Evolutionary conservation across 1,284 basidiomycete species (phyloP), one percentile per base, ranked within the genome.

Genomic region (Ceratobasidium sp.): DNA sequence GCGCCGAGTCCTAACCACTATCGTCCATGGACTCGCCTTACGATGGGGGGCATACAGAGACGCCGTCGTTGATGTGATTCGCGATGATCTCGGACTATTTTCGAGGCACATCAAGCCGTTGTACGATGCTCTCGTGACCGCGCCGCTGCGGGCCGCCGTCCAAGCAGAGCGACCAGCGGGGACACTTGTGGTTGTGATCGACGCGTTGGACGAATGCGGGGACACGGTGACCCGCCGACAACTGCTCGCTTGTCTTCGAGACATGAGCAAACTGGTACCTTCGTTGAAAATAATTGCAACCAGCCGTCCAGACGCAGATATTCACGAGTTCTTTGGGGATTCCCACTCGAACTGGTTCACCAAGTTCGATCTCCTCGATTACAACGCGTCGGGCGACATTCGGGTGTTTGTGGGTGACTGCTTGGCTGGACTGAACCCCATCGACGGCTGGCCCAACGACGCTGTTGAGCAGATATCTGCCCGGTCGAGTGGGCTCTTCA

Each of bases 231-330:
- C 46, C 22, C 66, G 69, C 8, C 19, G 2, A 6, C 49, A 19
- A 19, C 53, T 56, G 8, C 29, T 56, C 9, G 13, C 29, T 1
- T 56, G 53, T 13, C 27, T 56, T 24, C 29, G 27, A 9, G 13
- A 31, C 8, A 43, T 61, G n/a, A 56, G 37, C 29, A 51, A 37
- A 6, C 43, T n/a, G 4, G 27, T 22, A 11, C 29, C 51, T 0
- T 34, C 34, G 9, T 7, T 75, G 14, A 61, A 63, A 16, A 22
- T 75, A 29, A 34, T 72, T 27, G 68, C 72, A 6, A 72, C 74
- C 1, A 75, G 74, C 31, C 74, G 74, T 5, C 66, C 66, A 6
- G 65, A 71, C n/a, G 29, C 51, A 11, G 48, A 71, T 4, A 61
- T 75, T n/a, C 13, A 37, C 7, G 37, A 43, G 29, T 39, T 46